Evolutionary conservation across 495 filamentous ascomycete genomes (phyloP), one percentile per base, ranked within the genome.

Genomic region (Penicilliopsis zonata): DNA sequence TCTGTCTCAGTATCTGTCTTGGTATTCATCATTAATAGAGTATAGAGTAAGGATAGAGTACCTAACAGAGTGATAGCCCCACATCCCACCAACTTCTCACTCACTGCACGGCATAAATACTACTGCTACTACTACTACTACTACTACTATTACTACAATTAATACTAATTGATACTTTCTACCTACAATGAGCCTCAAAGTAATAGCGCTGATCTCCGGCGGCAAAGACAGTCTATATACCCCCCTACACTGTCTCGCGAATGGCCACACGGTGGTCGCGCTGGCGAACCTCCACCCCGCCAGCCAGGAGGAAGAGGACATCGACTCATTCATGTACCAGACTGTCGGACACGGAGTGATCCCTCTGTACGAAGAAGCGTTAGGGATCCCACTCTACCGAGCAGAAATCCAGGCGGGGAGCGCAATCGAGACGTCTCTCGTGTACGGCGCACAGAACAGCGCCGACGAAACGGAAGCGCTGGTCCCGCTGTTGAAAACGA

Each of bases 281-380:
- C 59, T 96, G 9, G 92, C 82, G 20, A 98, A 96, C 51, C 65
- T 98, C 5, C 69, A 84, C 48, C 86, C 90, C 13, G 46, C 53
- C 46, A n/a, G 33, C 22, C 20, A 44, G 5, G 63, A 64, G 28
- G 69, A 75, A 36, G 63, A 76, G 37, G 86, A 92, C 55, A 69
- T 90, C 42, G 80, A 98, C 58, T 93, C 84, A 66, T 94, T 85
- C 74, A 96, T 98, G 90, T 98, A 95, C 67, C 90, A 98, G 62
- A 96, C 92, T 1, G 82, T 92, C 31, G 90, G 90, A 23, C 87
- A 95, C 58, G 65, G 66, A 32, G 57, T 95, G 13, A 80, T 95
- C 30, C 90, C 88, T 4, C 69, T 93, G 13, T 96, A 94, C 52
- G 73, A 76, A 37, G 43, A 69, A 18, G 84, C 82, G 2, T 74